Base-by-base conservation (phyloP, 73 alveolate genomes). In the Tetrahymena thermophila region DNA sequence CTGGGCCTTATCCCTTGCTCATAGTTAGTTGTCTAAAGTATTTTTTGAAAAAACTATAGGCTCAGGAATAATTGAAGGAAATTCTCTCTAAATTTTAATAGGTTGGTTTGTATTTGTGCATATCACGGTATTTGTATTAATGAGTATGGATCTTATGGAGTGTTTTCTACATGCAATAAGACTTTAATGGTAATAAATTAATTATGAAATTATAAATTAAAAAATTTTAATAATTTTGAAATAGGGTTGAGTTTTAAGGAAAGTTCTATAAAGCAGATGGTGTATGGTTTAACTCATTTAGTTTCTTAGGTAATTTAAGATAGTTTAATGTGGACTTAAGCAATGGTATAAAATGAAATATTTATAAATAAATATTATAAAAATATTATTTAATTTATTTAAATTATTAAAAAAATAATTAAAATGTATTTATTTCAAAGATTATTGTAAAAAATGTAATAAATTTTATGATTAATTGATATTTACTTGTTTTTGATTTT, bases 1-100 rank as follows among this genome's bases (percentile, higher is more conserved):
- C 35, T 99, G 99, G 99, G 99, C 99, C 25, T 97, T 99, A 44
- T 97, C 99, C 31, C 98, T 99, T 42, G 99, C 99, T 6, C 99
- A 99, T 97, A 97, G 99, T 25, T 98, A 99, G 96, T 97, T 99
- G 85, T 97, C 99, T 38, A 98, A 97, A 94, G 99, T 99, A 11
- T 99, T 99, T 97, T 97, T 98, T 96, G 99, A 98, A 93, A 98
- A 98, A 94, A 94, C 99, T 37, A 56, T 99, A 56, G 96, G 97
- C 35, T 97, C 98, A 42, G 94, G 97, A 25, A 97, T 98, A 8
- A 93, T 96, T 31, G 94, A 85, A 25, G 94, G 96, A 57, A 97
- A 97, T 44, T 96, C 98, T 83, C 19, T 96, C 21, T 95, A 96
- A 93, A 94, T 98, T 40, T 94, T 97, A 37, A 55, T 97, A 38